phyloP scores from a whole-genome alignment of 148 eudicot species.

The Spergularia marina region DNA sequence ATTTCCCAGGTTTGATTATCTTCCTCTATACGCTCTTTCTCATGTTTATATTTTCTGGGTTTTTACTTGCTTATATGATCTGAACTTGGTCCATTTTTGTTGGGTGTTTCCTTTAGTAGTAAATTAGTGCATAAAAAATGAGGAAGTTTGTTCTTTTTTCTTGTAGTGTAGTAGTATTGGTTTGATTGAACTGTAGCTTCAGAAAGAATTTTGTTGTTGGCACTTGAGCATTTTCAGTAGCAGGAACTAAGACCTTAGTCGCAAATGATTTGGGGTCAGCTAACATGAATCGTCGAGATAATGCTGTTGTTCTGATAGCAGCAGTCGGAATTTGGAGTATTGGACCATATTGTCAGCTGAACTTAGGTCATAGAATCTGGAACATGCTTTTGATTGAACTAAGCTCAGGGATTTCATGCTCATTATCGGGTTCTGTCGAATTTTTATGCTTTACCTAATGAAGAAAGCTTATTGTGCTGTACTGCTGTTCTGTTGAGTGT shows the following conservation, averaged over 20 bases:
- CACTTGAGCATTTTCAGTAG: neutral
- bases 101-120: neutral
- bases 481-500: too few relatives aligned
- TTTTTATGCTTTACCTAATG: neutral
- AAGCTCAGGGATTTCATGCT: too few relatives aligned
- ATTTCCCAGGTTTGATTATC: constrained; percentile 20
- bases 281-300: neutral
- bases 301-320: neutral
- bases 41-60: neutral
- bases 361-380: neutral
- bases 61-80: neutral
- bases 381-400: too few relatives aligned
- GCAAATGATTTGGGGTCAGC: neutral
- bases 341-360: neutral
- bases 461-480: neutral
- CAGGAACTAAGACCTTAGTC: too few relatives aligned
- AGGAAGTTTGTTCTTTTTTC: neutral
- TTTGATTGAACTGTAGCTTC: neutral
- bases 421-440: too few relatives aligned
- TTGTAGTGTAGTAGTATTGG: too few relatives aligned
- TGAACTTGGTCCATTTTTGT: neutral
- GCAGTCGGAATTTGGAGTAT: neutral
- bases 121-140: neutral
- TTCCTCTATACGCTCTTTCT: neutral
- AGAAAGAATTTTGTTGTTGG: neutral